Conservation (phyloP, 495 filamentous ascomycete genomes). For the Lentithecium fluviatile region DNA sequence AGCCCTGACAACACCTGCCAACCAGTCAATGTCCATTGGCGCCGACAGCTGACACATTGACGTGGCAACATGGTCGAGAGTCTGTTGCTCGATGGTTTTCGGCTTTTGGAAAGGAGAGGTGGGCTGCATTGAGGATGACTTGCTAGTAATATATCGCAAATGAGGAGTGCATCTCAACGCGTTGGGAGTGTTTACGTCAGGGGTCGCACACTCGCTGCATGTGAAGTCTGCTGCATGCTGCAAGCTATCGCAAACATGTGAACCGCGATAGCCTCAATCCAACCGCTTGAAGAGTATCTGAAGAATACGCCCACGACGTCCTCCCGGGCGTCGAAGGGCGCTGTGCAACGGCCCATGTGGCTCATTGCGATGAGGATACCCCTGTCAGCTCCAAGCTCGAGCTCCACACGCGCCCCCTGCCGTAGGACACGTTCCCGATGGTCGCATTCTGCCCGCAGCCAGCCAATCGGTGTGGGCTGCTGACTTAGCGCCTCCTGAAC, state of each 20-base stretch:
- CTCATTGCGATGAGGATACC: neutral
- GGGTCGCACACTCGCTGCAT: neutral
- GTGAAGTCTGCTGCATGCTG: too few species aligned
- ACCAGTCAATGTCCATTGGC: neutral
- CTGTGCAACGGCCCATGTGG: neutral
- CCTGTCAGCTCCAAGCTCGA: neutral
- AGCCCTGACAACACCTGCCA: neutral
- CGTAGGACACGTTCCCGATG: neutral
- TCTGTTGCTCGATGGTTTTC: neutral
- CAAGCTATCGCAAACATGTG: too few species aligned
- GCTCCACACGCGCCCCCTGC: neutral
- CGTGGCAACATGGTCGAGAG: neutral
- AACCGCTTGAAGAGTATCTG: too few species aligned
- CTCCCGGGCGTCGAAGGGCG: too few species aligned
- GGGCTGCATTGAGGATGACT: neutral
- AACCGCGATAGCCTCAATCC: too few species aligned
- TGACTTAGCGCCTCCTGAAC: constrained; percentile 22
- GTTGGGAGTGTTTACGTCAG: neutral
- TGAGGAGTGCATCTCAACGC: neutral
- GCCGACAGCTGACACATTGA: neutral
- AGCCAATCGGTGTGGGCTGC: constrained; percentile 5
- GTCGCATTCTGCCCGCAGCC: neutral
- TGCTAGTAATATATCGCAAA: neutral
- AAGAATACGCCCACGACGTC: too few species aligned
- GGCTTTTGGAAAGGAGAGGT: neutral